phyloP scores from a whole-genome alignment of 208 protist species.

The Phytomonas francai region DNA sequence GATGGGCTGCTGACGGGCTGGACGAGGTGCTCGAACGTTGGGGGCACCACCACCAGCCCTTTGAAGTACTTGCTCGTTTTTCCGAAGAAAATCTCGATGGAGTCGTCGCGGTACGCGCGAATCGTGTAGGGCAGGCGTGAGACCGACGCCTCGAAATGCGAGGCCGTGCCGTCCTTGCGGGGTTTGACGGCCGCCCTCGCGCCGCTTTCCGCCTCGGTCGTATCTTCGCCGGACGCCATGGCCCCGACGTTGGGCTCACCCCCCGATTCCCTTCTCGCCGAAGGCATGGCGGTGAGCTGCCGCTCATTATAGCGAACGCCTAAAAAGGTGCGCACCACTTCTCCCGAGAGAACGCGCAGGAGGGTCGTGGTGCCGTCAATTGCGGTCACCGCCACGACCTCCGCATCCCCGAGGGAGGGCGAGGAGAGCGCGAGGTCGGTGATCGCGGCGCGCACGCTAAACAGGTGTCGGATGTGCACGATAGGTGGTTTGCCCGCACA shows the following conservation, averaged over 20 bases:
- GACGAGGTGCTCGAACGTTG: constrained; percentile 77
- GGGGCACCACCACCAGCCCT: constrained; percentile 59
- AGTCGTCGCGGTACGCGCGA: constrained; percentile 68
- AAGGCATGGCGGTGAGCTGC: background rate
- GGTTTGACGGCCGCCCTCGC: too few relatives aligned
- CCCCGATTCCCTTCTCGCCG: background rate
- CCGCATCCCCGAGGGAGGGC: constrained; percentile 50
- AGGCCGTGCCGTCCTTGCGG: background rate
- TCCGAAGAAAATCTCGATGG: constrained; percentile 73
- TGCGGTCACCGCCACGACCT: constrained; percentile 53
- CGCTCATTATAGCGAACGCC: constrained; percentile 29
- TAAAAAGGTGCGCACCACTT: constrained; percentile 72
- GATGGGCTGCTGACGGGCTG: constrained; percentile 25
- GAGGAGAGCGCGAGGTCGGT: constrained; percentile 47
- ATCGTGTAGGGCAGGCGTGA: constrained; percentile 73
- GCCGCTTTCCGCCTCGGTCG: background rate
- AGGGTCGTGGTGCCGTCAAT: constrained; percentile 85
- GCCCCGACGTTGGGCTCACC: constrained; percentile 3
- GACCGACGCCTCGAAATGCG: constrained; percentile 11
- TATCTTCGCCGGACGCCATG: constrained; percentile 1
- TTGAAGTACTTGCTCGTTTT: constrained; percentile 72
- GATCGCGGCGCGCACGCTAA: constrained; percentile 51
- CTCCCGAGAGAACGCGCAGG: constrained; percentile 46
- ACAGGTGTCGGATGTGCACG: constrained; percentile 68
- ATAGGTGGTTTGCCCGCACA: constrained; percentile 21